phyloP scores from a whole-genome alignment of 768 basidiomycete species.

The Candolleomyces efflorescens region DNA sequence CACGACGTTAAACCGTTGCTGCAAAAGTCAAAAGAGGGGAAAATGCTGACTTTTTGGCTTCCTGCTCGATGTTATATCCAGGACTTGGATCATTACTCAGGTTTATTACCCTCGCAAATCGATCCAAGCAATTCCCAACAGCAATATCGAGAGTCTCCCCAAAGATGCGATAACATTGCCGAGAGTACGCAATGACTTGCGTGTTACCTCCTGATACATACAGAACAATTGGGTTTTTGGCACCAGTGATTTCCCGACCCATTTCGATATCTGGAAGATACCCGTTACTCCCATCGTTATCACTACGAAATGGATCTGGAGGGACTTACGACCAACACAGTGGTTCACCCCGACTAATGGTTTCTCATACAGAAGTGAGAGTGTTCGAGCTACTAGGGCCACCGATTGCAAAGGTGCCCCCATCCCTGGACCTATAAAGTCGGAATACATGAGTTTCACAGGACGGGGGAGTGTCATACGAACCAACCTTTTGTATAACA shows the following conservation, averaged over 20 bases:
- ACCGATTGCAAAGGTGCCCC: conserved; percentile 95
- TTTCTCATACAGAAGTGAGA: conserved; percentile 83
- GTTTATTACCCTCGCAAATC: conserved; percentile 93
- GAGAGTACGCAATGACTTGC: conserved; percentile 98
- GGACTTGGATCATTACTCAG: conserved; percentile 95
- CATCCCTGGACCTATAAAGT: conserved; percentile 91
- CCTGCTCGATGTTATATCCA: conserved; percentile 96
- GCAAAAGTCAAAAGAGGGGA: conserved; percentile 10
- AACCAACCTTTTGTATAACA: conserved; percentile 90
- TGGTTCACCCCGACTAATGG: conserved; percentile 98
- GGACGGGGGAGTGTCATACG: background rate
- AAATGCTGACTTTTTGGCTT: conserved; percentile 73
- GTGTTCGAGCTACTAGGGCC: conserved; percentile 86
- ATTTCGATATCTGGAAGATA: conserved; percentile 86
- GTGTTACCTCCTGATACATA: conserved; percentile 99
- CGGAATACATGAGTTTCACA: background rate
- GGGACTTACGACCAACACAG: conserved; percentile 87
- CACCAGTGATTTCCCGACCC: conserved; percentile 92
- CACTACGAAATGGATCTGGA: too few relatives aligned
- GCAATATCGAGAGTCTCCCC: conserved; percentile 99
- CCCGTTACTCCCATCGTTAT: background rate
- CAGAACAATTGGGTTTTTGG: conserved; percentile 92
- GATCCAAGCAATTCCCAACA: conserved; percentile 97
- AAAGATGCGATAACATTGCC: conserved; percentile 96
- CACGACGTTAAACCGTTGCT: background rate